Base-by-base conservation (phyloP, 257 asterid genomes). In the Apocynum venetum region DNA sequence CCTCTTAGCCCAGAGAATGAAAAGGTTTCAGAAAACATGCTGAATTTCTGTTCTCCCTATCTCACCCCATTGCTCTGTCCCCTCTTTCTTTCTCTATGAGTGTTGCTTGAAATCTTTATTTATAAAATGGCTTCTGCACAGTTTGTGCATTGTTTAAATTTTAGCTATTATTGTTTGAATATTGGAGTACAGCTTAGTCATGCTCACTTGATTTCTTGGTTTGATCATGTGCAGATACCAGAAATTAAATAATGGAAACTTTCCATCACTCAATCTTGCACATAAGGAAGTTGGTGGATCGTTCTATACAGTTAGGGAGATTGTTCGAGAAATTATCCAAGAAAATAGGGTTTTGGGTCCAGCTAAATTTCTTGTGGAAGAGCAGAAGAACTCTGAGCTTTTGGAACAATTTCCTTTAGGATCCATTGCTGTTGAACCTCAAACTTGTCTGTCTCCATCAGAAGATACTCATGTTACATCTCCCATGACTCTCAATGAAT, bases 271-370 rank as follows among this genome's bases (percentile, higher is more conserved):
- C 84, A 93, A 86, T 84, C 90, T 93, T 80, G 82, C 98, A 57
- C 98, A 93, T 87, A 91, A 90, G 80, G 97, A 93, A 89, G 98
- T 93, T 78, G 98, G 97, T 71, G 97, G 98, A 76, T 93, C 98
- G 47, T 93, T 90, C 88, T 93, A 93, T 82, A 92, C 89, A 3
- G 97, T 93, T 40, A 86, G 98, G 70, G 97, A 93, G 85, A 85
- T 90, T 80, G 96, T 93, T 77, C 82, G 98, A 63, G 98, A 93
- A 83, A 86, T 93, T 51, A 93, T 93, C 84, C 98, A 93, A 80
- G 98, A 93, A 80, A 93, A 93, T 81, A 88, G 89, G 86, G 93
- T 92, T 66, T 83, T 92, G 80, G 97, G 94, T 81, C 96, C 98
- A 76, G 89, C 94, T 73, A 92, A 82, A 75, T 83, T 77, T 46